Percentiles rank a stretch among this genome's conserved stretches.
Conservation (phyloP, 768 basidiomycete species). For the Serendipita sp. region DNA sequence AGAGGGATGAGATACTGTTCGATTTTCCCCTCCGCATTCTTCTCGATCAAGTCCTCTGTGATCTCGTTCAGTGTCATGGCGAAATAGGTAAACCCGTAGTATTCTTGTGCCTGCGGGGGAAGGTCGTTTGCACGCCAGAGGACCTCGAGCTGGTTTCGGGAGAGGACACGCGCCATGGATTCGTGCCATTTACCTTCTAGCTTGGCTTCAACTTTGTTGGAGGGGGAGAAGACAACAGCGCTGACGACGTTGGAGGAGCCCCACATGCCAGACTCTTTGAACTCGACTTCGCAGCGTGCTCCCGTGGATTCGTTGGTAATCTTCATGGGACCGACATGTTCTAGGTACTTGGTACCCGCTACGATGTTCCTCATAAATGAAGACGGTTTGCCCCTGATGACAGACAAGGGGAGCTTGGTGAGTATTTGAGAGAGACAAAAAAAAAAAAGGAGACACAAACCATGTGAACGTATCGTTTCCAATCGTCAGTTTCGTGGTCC, state of each 20-base stretch:
- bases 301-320: conserved; percentile 46
- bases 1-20: conserved; percentile 24
- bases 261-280: conserved; percentile 77
- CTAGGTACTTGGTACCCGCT: conserved; percentile 82
- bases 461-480: conserved; percentile 55
- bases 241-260: conserved; percentile 51
- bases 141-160: conserved; percentile 49
- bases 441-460: conserved; percentile 24
- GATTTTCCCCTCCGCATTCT: not conserved
- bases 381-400: conserved; percentile 61
- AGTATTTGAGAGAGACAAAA: conserved; percentile 6
- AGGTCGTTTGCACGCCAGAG: conserved; percentile 67
- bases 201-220: conserved; percentile 34
- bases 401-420: not conserved
- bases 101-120: conserved; percentile 50
- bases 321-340: conserved; percentile 65
- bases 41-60: conserved; percentile 29
- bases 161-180: conserved; percentile 50
- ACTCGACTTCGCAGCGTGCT: conserved; percentile 54
- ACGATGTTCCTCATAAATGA: conserved; percentile 80
- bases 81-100: conserved; percentile 72
- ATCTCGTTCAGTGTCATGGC: conserved; percentile 72
- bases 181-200: conserved; percentile 91
- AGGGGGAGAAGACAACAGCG: conserved; percentile 39
- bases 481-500: conserved; percentile 49